Conservation (phyloP, 2,329 filamentous ascomycete genomes). For the Aplosporella prunicola region DNA sequence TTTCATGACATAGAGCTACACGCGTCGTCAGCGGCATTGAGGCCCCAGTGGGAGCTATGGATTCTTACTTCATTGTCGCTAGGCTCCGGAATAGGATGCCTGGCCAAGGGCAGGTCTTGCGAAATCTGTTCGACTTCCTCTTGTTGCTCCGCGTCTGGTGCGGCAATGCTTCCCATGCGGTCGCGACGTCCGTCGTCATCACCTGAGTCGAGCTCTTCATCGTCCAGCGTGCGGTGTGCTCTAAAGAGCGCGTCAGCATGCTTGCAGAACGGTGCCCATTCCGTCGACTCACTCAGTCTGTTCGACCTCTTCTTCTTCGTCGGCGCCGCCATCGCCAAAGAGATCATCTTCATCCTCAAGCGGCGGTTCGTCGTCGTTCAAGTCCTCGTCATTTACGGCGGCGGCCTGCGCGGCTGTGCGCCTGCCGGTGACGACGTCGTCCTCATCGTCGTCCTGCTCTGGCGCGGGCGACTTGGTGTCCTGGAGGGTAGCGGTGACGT, state of each 20-base stretch:
- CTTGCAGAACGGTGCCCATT: too few species aligned
- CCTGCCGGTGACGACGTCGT: slow-evolving; percentile 7
- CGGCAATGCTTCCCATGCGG: slow-evolving; percentile 43
- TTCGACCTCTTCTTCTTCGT: slow-evolving; percentile 24
- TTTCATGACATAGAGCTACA: slow-evolving; percentile 58
- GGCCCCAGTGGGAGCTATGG: neutral
- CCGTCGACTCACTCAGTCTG: slow-evolving; percentile 16
- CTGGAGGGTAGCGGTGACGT: slow-evolving; percentile 23
- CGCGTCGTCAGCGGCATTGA: slow-evolving; percentile 15
- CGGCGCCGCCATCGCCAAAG: slow-evolving; percentile 35
- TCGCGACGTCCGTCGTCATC: slow-evolving; percentile 56
- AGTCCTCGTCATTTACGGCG: slow-evolving; percentile 13
- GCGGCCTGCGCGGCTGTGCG: neutral
- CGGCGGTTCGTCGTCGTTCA: slow-evolving; percentile 21
- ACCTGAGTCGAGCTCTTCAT: slow-evolving; percentile 54
- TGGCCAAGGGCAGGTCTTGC: slow-evolving; percentile 55
- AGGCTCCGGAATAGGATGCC: slow-evolving; percentile 61
- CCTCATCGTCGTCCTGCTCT: slow-evolving; percentile 7
- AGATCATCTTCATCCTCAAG: slow-evolving; percentile 22
- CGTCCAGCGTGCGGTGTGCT: slow-evolving; percentile 43
- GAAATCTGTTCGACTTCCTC: slow-evolving; percentile 22
- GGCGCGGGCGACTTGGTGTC: slow-evolving; percentile 14
- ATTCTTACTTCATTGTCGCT: slow-evolving; percentile 56
- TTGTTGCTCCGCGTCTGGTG: slow-evolving; percentile 36
- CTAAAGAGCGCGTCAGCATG: slow-evolving; percentile 19